A percentile compares a stretch with the other conserved stretches of the same genome.
These are phyloP conservation scores for Neurospora tetrasperma DNA, from an alignment of 495 filamentous ascomycete species.

Conservation along the genomic window DNA sequence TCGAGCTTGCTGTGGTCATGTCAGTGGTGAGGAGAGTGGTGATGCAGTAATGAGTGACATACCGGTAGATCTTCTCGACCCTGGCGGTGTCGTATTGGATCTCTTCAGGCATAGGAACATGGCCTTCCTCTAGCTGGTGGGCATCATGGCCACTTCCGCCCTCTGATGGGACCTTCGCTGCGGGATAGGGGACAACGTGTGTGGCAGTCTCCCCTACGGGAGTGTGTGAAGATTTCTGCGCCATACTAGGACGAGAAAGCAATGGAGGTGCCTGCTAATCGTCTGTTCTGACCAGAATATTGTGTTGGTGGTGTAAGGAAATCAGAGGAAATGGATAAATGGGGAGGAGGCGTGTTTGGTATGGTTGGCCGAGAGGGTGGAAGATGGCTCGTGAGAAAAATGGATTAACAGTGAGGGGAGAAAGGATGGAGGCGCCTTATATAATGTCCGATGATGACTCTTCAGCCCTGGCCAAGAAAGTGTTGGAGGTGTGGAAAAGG, in stretches of 20 bases:
- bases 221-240: constrained; percentile 13
- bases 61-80: constrained; percentile 57
- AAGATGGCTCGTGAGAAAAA: not conserved
- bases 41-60: constrained; percentile 9
- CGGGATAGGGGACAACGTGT: not conserved
- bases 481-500: not conserved
- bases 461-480: not conserved
- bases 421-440: not conserved
- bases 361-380: not conserved
- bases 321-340: not conserved
- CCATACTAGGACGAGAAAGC: constrained; percentile 41
- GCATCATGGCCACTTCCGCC: constrained; percentile 9
- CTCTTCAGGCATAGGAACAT: constrained; percentile 14
- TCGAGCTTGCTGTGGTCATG: constrained; percentile 55
- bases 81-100: constrained; percentile 39
- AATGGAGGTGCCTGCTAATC: constrained; percentile 43
- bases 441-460: not conserved
- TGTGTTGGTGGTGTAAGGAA: not conserved
- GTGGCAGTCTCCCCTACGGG: constrained; percentile 10
- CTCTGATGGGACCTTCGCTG: constrained; percentile 17
- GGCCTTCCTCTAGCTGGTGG: constrained; percentile 8
- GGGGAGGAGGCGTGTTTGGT: not conserved
- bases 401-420: not conserved
- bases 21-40: not conserved
- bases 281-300: constrained; percentile 26